Evolutionary conservation across 164 flowering plant genomes (phyloP).

Genomic region (Echeveria elegans): DNA sequence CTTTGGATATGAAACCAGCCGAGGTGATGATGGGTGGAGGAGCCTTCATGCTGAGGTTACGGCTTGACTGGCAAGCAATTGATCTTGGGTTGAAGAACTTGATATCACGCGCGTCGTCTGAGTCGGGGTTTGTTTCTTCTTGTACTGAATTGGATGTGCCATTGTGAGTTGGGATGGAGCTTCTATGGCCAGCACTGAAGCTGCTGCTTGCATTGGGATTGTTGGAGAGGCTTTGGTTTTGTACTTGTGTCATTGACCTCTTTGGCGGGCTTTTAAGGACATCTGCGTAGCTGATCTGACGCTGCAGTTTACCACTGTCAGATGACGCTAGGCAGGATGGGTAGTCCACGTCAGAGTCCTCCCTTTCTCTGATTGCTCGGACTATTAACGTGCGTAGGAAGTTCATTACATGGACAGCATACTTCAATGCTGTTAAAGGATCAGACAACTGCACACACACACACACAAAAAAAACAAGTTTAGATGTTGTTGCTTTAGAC

Average conservation of each 20-base stretch:
- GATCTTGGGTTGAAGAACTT: slow-evolving; percentile 2
- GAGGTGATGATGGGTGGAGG: neutral
- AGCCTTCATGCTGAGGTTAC: neutral
- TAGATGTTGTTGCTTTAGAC: neutral
- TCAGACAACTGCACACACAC: slow-evolving; percentile 44
- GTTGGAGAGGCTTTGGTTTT: neutral
- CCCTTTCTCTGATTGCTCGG: slow-evolving; percentile 43
- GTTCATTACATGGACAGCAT: slow-evolving; percentile 75
- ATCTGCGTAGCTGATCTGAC: neutral
- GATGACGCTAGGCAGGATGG: slow-evolving; percentile 21
- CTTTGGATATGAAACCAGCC: neutral
- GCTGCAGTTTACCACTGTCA: slow-evolving; percentile 23
- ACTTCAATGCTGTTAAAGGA: slow-evolving; percentile 65
- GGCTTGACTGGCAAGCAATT: neutral
- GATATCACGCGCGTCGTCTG: neutral
- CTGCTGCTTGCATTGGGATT: neutral
- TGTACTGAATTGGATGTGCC: neutral
- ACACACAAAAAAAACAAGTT: neutral
- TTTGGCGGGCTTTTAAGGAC: slow-evolving; percentile 1
- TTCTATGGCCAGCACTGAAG: neutral
- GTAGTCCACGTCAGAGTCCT: slow-evolving; percentile 25
- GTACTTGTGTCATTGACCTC: neutral
- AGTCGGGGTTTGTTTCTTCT: neutral
- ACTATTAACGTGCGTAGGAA: slow-evolving; percentile 49
- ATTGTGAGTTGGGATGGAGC: neutral